Evolutionary conservation across 148 eudicot species (phyloP), one percentile per base, ranked within the genome.

Genomic region (Fallopia convolvulus): DNA sequence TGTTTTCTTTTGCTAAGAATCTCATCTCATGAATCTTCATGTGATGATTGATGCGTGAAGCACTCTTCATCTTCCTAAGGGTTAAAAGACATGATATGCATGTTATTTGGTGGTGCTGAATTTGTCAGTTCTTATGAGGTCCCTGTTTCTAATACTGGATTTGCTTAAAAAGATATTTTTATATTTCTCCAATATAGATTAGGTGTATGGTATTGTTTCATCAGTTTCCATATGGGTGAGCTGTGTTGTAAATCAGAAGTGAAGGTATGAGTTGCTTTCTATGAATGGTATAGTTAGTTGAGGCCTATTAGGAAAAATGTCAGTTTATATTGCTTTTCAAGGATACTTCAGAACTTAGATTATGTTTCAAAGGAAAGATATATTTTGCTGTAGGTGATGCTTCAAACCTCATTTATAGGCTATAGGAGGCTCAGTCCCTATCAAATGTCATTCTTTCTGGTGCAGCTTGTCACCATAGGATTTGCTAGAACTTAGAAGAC

Each of bases 201-300:
- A 33, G 68, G 68, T 61, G 68, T 61, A 10, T 26, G 72, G 72
- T 36, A n/a, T 36, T 66, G 46, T 66, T 66, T 66, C 44, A 66
- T 66, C 72, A 66, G 2, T 65, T 65, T 65, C 14, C 72, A 33
- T 36, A 36, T 33, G 44, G 72, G 20, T 66, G 72, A 17, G 39
- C 18, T 33, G n/a, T 66, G 72, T 3, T 66, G 44, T 66, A 66
- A 66, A 15, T 36, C 72, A 15, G 44, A 66, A 66, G 72, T 36
- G 72, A 33, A 36, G 72, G n/a, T 66, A 13, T 36, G 20, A 36
- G 72, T 33, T 61, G 36, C 39, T 61, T 61, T 61, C 70, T 15
- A 2, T 61, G 70, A 61, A 30, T 61, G 70, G 36, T 26, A 26
- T 66, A 20, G 44, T 66, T 66, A 66, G 44, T 66, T 66, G 72